Base-by-base conservation (phyloP, 345 rosid species). In the Rhodamnia rubescens region DNA sequence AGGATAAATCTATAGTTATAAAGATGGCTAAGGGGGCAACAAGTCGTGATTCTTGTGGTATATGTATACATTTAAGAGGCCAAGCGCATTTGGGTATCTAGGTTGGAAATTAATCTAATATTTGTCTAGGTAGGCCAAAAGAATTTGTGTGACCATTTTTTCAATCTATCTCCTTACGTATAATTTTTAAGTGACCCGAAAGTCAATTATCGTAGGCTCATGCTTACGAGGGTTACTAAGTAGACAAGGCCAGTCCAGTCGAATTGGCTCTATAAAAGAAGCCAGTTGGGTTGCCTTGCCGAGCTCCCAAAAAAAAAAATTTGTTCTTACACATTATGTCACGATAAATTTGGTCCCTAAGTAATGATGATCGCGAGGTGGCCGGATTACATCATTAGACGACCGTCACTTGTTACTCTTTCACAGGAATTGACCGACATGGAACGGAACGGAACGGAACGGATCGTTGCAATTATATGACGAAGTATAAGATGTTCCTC, bases 221-320 rank as follows among this genome's bases (percentile, higher is more conserved):
- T 8, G 44, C 32, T 18, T 4, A 9, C 22, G 8, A 29, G 42
- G 42, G 22, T 15, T 59, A 29, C 22, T 64, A 58, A n/a, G 36
- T 58, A 58, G 18, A 58, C 69, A 58, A 58, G 69, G 4, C 21
- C 0, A 0, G 4, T 27, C 40, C 14, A 61, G 40, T 10, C 10
- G 0, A 29, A 16, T 8, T 0, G 0, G 1, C 20, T 4, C 36
- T 12, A n/a, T n/a, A 15, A 2, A 59, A 59, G 1, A 29, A 27
- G 32, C 20, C 40, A 13, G 0, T 61, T 61, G 21, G 74, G 21
- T 27, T 2, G 8, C 44, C 22, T 16, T 64, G 12, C 1, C 40
- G 10, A 15, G 29, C 40, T 7, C 74, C 2, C 2, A 0, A 29
- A 61, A 27, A 6, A 32, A 61, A 61, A 61, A 61, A 27, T 2